phyloP scores from a whole-genome alignment of 768 basidiomycete species.

The Fomitopsis pulvina region DNA sequence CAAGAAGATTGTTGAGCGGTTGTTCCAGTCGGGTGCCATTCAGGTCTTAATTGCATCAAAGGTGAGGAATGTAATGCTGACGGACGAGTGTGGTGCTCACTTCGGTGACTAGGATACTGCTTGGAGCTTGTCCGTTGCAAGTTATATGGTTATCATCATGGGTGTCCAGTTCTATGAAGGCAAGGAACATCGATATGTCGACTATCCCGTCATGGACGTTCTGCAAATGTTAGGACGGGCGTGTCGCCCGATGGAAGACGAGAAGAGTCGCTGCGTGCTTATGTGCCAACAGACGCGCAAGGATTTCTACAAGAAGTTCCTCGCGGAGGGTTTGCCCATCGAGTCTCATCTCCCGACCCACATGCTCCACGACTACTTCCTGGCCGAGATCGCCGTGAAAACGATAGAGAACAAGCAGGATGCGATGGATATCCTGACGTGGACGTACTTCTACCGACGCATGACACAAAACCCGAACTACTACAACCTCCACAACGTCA shows the following conservation, averaged over 20 bases:
- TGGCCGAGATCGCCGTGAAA: slow-evolving; percentile 96
- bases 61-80: slow-evolving; percentile 31
- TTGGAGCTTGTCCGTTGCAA: slow-evolving; percentile 90
- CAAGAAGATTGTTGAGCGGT: slow-evolving; percentile 85
- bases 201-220: slow-evolving; percentile 98
- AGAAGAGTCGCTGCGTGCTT: slow-evolving; percentile 86
- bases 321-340: slow-evolving; percentile 94
- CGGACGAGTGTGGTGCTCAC: not conserved
- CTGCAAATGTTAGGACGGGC: slow-evolving; percentile 99
- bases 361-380: slow-evolving; percentile 92
- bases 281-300: slow-evolving; percentile 98
- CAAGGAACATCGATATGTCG: slow-evolving; percentile 95
- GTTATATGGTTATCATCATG: slow-evolving; percentile 99
- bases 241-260: slow-evolving; percentile 84
- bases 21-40: slow-evolving; percentile 92
- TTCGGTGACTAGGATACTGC: slow-evolving; percentile 70
- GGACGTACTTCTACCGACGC: slow-evolving; percentile 97
- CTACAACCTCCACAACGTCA: slow-evolving; percentile 92
- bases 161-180: slow-evolving; percentile 97
- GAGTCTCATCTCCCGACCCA: slow-evolving; percentile 92
- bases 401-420: slow-evolving; percentile 99
- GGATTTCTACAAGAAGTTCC: slow-evolving; percentile 98
- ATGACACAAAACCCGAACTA: slow-evolving; percentile 98
- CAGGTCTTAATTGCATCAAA: slow-evolving; percentile 93
- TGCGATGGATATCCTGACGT: slow-evolving; percentile 95